Conservation (phyloP, 306 rosid species). For the Prunus persica region DNA sequence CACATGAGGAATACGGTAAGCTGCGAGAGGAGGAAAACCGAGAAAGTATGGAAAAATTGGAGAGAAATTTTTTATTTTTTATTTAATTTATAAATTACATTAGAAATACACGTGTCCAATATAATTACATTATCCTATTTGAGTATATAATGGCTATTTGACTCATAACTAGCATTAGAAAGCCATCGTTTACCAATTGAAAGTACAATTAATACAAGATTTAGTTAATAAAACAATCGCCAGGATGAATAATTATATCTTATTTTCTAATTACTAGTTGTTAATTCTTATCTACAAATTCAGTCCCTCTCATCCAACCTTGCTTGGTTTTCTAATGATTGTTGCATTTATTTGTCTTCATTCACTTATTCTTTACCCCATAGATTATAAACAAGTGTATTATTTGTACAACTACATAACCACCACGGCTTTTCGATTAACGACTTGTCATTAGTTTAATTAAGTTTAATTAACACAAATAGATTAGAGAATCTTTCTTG, state of each 20-base stretch:
- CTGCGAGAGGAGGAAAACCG: too few relatives aligned
- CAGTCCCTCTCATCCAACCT: constrained; percentile 19
- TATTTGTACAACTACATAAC: constrained; percentile 31
- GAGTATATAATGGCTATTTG: neutral
- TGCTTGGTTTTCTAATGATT: constrained; percentile 1
- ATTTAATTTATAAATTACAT: too few relatives aligned
- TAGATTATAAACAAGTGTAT: neutral
- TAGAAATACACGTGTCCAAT: too few relatives aligned
- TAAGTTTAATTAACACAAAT: neutral
- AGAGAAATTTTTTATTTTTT: too few relatives aligned
- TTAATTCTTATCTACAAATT: constrained; percentile 29
- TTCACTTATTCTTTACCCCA: constrained; percentile 10
- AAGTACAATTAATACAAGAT: neutral
- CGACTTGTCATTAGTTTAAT: constrained; percentile 28
- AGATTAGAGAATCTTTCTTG: neutral
- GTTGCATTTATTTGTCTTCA: constrained; percentile 35
- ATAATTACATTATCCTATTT: neutral
- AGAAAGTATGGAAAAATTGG: too few relatives aligned
- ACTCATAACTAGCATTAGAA: neutral
- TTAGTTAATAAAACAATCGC: constrained; percentile 5
- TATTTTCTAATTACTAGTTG: neutral
- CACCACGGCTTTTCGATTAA: constrained; percentile 44
- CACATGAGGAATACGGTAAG: too few relatives aligned
- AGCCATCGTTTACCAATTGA: neutral
- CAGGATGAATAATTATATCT: neutral